phyloP scores from a whole-genome alignment of 148 eudicot genomes.

The Chenopodium berlandieri region DNA sequence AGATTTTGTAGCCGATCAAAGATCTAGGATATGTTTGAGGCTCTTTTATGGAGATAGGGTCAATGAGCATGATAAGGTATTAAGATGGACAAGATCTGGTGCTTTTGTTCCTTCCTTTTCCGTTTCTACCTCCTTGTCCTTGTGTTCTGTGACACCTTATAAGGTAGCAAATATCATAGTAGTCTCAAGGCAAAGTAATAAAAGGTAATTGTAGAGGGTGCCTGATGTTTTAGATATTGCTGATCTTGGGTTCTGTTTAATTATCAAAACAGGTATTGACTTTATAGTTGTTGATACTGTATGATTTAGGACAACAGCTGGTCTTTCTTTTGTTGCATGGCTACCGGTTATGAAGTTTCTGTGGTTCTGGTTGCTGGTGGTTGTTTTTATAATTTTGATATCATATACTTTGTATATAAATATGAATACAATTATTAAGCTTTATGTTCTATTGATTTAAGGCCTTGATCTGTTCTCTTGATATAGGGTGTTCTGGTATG shows the following conservation, averaged over 20 bases:
- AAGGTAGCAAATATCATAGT: not conserved
- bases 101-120: not conserved
- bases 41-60: not conserved
- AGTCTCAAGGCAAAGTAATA: not conserved
- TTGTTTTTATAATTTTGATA: not conserved
- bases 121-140: not conserved
- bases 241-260: not conserved
- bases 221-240: not conserved
- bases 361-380: not conserved
- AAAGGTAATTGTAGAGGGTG: not conserved
- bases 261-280: not conserved
- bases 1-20: not conserved
- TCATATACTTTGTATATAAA: not conserved
- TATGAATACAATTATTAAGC: not conserved
- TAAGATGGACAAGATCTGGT: not conserved
- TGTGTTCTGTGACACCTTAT: not conserved
- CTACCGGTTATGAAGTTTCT: not conserved
- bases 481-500: too few relatives aligned
- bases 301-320: not conserved
- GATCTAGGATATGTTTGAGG: not conserved
- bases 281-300: not conserved
- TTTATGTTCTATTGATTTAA: not conserved
- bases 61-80: not conserved
- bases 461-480: too few relatives aligned
- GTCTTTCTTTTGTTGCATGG: not conserved